Evolutionary conservation across 495 filamentous ascomycete species (phyloP), one percentile per base, ranked within the genome.

Genomic region (Hypoxylon fragiforme): DNA sequence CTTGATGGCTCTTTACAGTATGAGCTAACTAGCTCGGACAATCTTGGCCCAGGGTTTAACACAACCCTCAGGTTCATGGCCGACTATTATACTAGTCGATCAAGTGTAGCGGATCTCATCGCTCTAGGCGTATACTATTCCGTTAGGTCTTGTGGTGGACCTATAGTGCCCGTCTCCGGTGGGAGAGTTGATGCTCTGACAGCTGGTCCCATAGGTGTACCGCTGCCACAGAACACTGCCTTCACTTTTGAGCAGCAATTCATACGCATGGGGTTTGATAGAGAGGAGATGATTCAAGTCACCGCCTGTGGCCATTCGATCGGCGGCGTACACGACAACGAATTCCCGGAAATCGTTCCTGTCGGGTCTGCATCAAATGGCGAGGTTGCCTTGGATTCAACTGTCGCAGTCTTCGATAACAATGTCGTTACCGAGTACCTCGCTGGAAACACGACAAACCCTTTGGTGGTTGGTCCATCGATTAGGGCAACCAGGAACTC

Each of bases 301-400:
- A 77, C 76, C 8, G 83, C 82, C 13, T 86, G 83, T 50, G 83
- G 83, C 1, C 83, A 86, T 61, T 78, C 79, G 2, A 68, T 86
- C 24, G 83, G 83, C 16, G 80, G 81, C 14, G 82, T 85, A 5
- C 84, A 87, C 65, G 72, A 71, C 4, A 61, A 49, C 7, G 73
- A 80, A 47, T 85, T 84, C 54, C 77, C 80, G 1, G 65, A 77
- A 13, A 77, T 84, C 34, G 76, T 84, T 1, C 68, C 77, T 1
- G 45, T 66, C 9, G 71, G 73, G 3, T 67, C 71, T n/a, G 72
- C 72, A 5, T 56, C 65, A n/a, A 72, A 81, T 30, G 80, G 77
- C 26, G 72, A 76, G 35, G 69, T 68, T 13, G 43, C 70, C 0
- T 53, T 76, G 30, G 81, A 85, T 50, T 62, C 71, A 14, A 76